Conservation (phyloP, 768 basidiomycete genomes). For the Trametopsis cervina region DNA sequence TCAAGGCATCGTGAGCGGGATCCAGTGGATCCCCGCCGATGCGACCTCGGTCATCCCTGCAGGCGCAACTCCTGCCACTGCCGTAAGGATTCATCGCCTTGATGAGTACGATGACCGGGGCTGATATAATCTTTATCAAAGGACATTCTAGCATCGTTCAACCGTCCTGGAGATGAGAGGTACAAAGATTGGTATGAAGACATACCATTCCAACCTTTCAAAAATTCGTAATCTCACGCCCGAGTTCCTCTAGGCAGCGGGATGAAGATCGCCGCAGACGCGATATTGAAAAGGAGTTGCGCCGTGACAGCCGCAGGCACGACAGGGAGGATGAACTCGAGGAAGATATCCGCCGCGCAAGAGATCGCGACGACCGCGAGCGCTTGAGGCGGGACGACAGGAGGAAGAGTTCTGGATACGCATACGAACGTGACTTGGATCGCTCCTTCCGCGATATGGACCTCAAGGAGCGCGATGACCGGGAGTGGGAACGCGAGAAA, state of each 20-base stretch:
- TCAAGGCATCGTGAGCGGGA: slow-evolving; percentile 58
- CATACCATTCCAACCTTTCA: too few relatives aligned
- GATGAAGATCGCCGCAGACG: slow-evolving; percentile 46
- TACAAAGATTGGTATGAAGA: slow-evolving; percentile 3
- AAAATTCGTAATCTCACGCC: too few relatives aligned
- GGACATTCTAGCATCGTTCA: slow-evolving; percentile 58
- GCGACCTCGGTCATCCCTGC: slow-evolving; percentile 52
- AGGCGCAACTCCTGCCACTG: slow-evolving; percentile 53
- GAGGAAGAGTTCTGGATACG: slow-evolving; percentile 17
- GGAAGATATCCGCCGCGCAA: slow-evolving; percentile 12
- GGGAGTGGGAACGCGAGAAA: not conserved
- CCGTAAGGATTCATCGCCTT: slow-evolving; percentile 42
- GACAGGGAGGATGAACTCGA: slow-evolving; percentile 13
- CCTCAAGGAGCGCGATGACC: not conserved
- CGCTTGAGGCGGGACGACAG: slow-evolving; percentile 29
- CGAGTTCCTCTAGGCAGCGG: slow-evolving; percentile 30
- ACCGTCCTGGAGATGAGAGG: slow-evolving; percentile 17
- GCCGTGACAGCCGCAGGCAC: slow-evolving; percentile 27
- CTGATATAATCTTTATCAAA: slow-evolving; percentile 22
- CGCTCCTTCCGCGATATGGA: slow-evolving; percentile 43
- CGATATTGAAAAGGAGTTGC: slow-evolving; percentile 30
- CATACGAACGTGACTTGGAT: slow-evolving; percentile 16
- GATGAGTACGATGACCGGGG: too few relatives aligned
- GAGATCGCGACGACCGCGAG: slow-evolving; percentile 14
- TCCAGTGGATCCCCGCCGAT: slow-evolving; percentile 65